Base-by-base conservation (phyloP, 2,329 filamentous ascomycete species). In the Calonectria montana region DNA sequence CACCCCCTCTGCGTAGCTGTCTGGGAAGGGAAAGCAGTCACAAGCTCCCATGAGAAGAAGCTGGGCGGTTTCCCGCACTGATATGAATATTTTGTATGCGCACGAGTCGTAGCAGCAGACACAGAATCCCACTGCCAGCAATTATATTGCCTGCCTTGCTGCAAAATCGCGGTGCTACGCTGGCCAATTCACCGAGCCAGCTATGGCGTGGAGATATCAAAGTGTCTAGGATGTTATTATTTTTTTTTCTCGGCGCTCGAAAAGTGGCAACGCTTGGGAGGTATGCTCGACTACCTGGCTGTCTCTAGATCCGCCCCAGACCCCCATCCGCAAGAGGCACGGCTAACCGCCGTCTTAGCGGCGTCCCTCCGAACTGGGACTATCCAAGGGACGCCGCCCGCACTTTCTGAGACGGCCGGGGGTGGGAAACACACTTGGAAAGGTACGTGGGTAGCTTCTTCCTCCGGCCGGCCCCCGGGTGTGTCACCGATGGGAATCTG, bases 401-500 rank as follows among this genome's bases (percentile, higher is more conserved):
- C 61, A 48, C 61, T 12, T 37, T 67, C 53, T 67, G 50, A 67
- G 39, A 64, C 50, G 50, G 64, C 48, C 37, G 39, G 64, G 64
- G 64, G 48, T 55, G 48, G 41, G 48, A 37, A 15, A 43, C 23
- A 35, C 12, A 41, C 55, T 43, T 59, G 65, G 65, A 45, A 59
- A 68, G 55, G 47, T 50, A 37, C 43, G 43, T 53, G 67, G 74
- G 75, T 76, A 78, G 75, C 76, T 77, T 70, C 69, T 67, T 62
- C 57, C 69, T 57, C 65, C 72, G 63, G 53, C 74, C 72, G 75
- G 74, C 71, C 73, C 66, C 76, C 76, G 76, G 76, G 75, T 76
- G 76, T 78, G 74, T 76, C 76, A 78, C 76, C 76, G 74, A 78
- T 61, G 47, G 65, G 69, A 76, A 48, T 65, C 61, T 73, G 68